Evolutionary conservation across 306 rosid species (phyloP), one percentile per base, ranked within the genome.

Genomic region (Cucumis cinereus): DNA sequence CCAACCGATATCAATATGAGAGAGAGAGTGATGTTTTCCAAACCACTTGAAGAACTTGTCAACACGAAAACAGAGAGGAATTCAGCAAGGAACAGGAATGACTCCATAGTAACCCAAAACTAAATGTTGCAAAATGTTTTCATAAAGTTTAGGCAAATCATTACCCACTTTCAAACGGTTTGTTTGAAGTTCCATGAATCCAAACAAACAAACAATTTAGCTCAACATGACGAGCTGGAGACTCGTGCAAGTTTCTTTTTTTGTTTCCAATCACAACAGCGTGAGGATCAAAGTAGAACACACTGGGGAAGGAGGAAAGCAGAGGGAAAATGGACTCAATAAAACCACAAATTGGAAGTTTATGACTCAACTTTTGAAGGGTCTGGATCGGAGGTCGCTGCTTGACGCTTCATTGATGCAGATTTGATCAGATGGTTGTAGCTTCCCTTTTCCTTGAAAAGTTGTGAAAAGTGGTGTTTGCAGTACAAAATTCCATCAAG

Each of bases 391-490:
- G 80, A 64, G 55, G 62, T 40, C 10, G 54, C 74, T 8, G 75
- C 62, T 30, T 56, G 61, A 2, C 75, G 75, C 63, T 62, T 77
- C 63, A 64, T 77, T 4, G 74, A 77, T 54, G 57, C 82, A 76
- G 86, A 64, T 49, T 75, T 77, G 30, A 72, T 79, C 33, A 61
- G 9, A 45, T 49, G 28, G 60, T 61, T 49, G 54, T 77, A 77
- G 74, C 80, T 77, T 77, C 80, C 80, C 75, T 93, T 93, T 86
- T 93, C 97, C 88, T 91, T 93, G 83, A 93, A 93, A 77, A 93
- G 94, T 84, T 93, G 97, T 13, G 97, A 83, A 81, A 93, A 93
- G 80, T 93, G 98, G 87, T 91, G 98, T 77, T 93, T 93, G 94
- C 98, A 93, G 80, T 93, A 93, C 86, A 93, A 79, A 81, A 93